Evolutionary conservation across 345 rosid species (phyloP).

Genomic region (Barbarea vulgaris): DNA sequence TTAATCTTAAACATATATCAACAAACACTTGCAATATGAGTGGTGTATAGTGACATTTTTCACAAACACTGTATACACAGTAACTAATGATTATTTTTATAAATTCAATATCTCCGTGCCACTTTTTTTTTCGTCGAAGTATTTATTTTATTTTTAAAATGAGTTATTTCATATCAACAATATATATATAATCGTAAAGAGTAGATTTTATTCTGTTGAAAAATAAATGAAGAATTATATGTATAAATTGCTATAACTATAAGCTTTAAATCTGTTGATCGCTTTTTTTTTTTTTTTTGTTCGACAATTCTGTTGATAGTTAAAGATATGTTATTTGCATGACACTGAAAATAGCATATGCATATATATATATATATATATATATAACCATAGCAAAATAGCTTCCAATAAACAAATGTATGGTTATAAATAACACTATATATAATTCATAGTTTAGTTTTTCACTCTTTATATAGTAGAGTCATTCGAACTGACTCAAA

Average conservation of each 20-base stretch:
- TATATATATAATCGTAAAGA: not conserved
- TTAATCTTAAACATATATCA: not conserved
- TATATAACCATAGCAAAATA: not conserved
- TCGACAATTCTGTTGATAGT: no score
- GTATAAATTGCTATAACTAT: not conserved
- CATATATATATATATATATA: no score
- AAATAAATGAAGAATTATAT: not conserved
- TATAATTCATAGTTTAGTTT: not conserved
- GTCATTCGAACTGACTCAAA: not conserved
- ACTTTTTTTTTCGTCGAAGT: not conserved
- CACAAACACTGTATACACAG: not conserved
- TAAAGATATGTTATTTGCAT: not conserved
- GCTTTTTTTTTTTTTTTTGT: not conserved
- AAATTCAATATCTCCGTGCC: not conserved
- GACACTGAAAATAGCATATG: not conserved
- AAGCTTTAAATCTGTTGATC: not conserved
- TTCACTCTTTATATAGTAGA: not conserved
- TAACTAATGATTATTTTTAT: not conserved
- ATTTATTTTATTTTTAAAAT: not conserved
- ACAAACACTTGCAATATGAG: not conserved
- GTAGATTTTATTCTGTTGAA: not conserved
- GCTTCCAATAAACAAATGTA: not conserved
- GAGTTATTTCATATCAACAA: not conserved
- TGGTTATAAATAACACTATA: not conserved
- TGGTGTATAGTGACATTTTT: conserved; percentile 17